A percentile compares a stretch with the other conserved stretches of the same genome.
phyloP scores from a whole-genome alignment of 140 eudicot genomes.

The Senecio squalidus region DNA sequence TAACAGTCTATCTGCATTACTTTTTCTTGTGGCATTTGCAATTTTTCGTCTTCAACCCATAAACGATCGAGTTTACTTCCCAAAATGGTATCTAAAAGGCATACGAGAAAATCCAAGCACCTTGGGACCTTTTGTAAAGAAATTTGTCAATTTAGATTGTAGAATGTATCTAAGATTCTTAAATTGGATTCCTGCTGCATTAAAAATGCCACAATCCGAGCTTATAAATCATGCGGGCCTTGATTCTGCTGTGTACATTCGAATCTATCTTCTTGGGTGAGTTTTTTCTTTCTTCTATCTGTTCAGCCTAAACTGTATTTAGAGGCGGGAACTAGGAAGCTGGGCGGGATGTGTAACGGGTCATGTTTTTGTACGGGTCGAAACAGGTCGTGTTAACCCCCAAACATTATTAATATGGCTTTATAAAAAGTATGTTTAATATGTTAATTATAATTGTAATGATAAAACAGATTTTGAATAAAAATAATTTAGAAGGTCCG shows the following conservation, averaged over 20 bases:
- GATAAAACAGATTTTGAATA: no score
- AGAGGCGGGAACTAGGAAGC: no score
- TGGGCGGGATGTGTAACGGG: no score
- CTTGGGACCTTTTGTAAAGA: conserved; percentile 53
- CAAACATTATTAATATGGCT: no score
- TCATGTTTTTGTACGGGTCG: no score
- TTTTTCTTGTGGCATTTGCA: conserved; percentile 78
- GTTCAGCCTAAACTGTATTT: not conserved
- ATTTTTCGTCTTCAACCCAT: conserved; percentile 89
- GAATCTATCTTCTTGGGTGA: conserved; percentile 96
- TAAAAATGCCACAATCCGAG: conserved; percentile 90
- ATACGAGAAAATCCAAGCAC: conserved; percentile 70
- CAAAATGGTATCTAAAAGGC: conserved; percentile 97
- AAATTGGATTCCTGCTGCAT: conserved; percentile 92
- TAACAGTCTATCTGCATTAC: conserved; percentile 65
- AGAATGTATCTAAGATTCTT: conserved; percentile 75
- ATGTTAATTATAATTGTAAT: no score
- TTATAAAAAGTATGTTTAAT: no score
- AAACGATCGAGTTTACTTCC: conserved; percentile 90
- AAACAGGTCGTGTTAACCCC: no score
- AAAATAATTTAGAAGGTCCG: no score
- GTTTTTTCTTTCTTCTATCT: conserved; percentile 19
- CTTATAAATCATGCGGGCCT: conserved; percentile 96
- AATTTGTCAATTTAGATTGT: conserved; percentile 64
- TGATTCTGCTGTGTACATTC: conserved; percentile 88